Conservation (phyloP, 768 basidiomycete species). For the Mycena capillaripes region DNA sequence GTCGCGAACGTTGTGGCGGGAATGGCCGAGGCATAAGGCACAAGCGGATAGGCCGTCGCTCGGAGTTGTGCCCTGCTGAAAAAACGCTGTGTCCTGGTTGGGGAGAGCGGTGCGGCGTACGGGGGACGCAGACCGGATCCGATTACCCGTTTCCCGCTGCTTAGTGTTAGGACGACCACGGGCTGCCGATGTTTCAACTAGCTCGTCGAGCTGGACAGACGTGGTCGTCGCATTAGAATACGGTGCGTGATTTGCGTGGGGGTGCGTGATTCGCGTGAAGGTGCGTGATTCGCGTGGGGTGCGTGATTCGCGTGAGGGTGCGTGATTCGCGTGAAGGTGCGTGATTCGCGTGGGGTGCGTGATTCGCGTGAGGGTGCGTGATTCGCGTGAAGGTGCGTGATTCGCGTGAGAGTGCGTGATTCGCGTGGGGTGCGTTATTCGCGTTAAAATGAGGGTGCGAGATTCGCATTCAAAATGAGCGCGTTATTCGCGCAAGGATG, state of each 20-base stretch:
- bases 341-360: not conserved
- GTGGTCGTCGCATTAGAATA: no score
- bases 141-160: not conserved
- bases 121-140: slow-evolving; percentile 2
- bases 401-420: not conserved
- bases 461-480: not conserved
- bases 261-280: not conserved
- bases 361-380: slow-evolving; percentile 7
- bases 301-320: not conserved
- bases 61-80: slow-evolving; percentile 5
- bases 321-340: not conserved
- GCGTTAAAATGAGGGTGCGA: not conserved
- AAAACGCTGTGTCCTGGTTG: not conserved
- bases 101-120: not conserved
- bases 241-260: no score
- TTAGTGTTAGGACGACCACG: not conserved
- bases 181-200: not conserved
- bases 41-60: slow-evolving; percentile 15
- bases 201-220: not conserved
- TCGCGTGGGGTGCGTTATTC: not conserved
- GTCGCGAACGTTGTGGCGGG: not conserved
- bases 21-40: slow-evolving; percentile 13
- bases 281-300: not conserved
- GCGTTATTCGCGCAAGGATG: not conserved
- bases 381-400: not conserved